Percentiles rank a stretch among this genome's conserved stretches.
These are phyloP conservation scores for Fusarium agapanthi DNA, from an alignment of 2,329 filamentous ascomycete genomes.

Conservation along the genomic window DNA sequence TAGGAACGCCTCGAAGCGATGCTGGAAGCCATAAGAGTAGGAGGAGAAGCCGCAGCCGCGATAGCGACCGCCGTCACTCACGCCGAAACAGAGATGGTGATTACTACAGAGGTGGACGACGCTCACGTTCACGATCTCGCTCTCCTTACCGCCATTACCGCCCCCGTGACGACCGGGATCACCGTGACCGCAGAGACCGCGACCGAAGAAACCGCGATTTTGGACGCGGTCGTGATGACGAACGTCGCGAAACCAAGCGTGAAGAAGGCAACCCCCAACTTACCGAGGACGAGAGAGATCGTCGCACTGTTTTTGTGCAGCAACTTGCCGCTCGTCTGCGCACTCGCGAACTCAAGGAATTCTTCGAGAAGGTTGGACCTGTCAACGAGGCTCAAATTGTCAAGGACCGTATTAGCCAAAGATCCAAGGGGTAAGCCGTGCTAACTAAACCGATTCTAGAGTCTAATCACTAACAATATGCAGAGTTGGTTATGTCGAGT, in stretches of 20 bases:
- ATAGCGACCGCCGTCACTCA: conserved; percentile 77
- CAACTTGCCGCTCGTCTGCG: conserved; percentile 94
- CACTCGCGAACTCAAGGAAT: conserved; percentile 90
- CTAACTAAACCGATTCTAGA: background rate
- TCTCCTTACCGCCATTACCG: conserved; percentile 72
- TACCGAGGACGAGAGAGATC: conserved; percentile 95
- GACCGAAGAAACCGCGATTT: conserved; percentile 62
- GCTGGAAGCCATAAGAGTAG: conserved; percentile 83
- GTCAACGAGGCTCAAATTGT: conserved; percentile 99
- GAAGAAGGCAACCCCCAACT: conserved; percentile 72
- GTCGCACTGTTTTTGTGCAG: conserved; percentile 97
- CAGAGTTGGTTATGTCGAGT: conserved; percentile 99
- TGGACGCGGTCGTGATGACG: conserved; percentile 64
- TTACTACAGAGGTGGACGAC: conserved; percentile 66
- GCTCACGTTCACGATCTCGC: conserved; percentile 74
- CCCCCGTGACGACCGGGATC: conserved; percentile 62
- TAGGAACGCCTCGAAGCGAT: conserved; percentile 77
- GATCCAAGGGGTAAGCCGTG: conserved; percentile 87
- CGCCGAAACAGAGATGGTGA: conserved; percentile 79
- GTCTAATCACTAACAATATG: conserved; percentile 44
- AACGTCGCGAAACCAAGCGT: conserved; percentile 52
- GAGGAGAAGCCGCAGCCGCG: conserved; percentile 80
- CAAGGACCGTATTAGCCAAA: conserved; percentile 94
- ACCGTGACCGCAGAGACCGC: conserved; percentile 60
- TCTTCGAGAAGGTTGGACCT: conserved; percentile 93